phyloP scores from a whole-genome alignment of 2,329 filamentous ascomycete genomes.

The Pseudogymnoascus sp. region DNA sequence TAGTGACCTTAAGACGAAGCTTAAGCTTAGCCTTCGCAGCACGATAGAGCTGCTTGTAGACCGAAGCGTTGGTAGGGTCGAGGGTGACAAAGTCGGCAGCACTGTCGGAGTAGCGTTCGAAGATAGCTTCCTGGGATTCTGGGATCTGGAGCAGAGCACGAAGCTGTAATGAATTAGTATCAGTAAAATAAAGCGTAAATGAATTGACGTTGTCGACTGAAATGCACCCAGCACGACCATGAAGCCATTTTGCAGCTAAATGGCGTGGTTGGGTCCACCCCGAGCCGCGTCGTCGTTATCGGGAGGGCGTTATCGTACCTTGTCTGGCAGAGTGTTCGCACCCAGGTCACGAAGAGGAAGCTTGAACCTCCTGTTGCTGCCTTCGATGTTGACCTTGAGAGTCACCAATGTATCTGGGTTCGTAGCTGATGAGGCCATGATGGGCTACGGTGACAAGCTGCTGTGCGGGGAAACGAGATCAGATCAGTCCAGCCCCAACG shows the following conservation, averaged over 20 bases:
- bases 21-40: constrained; percentile 98
- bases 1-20: constrained; percentile 74
- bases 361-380: constrained; percentile 75
- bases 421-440: constrained; percentile 27
- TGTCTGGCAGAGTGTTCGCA: constrained; percentile 65
- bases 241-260: constrained; percentile 28
- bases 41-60: constrained; percentile 95
- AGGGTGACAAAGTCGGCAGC: constrained; percentile 73
- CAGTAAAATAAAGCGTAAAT: constrained; percentile 16
- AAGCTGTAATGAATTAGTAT: constrained; percentile 46
- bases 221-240: neutral
- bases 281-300: neutral
- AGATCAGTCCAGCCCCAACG: constrained; percentile 7
- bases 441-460: constrained; percentile 10
- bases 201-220: neutral
- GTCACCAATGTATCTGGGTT: constrained; percentile 62
- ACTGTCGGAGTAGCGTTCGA: constrained; percentile 95
- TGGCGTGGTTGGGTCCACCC: constrained; percentile 9
- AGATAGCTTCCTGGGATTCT: constrained; percentile 52
- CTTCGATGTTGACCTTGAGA: constrained; percentile 76
- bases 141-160: constrained; percentile 61
- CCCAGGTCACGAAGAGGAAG: constrained; percentile 79
- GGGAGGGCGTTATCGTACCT: constrained; percentile 52
- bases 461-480: neutral
- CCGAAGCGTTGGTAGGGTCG: constrained; percentile 66